Percentiles rank a stretch among this genome's conserved stretches.
These are phyloP conservation scores for Microascus cirrosus DNA, from an alignment of 2,329 filamentous ascomycete species.

Conservation along the genomic window DNA sequence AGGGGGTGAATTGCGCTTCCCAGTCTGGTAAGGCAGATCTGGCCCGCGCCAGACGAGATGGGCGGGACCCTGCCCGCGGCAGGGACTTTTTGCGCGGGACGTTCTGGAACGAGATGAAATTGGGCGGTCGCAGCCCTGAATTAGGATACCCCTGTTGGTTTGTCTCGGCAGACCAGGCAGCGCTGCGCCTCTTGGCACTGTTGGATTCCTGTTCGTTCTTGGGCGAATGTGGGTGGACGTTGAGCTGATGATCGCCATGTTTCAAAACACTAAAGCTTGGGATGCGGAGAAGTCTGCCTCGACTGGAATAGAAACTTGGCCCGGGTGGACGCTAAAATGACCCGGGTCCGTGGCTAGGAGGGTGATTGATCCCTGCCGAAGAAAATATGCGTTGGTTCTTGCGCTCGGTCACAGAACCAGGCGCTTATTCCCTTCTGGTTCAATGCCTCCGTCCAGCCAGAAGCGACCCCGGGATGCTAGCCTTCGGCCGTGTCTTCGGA, in stretches of 20 bases:
- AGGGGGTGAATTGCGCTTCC: neutral
- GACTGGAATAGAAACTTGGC: neutral
- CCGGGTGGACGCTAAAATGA: neutral
- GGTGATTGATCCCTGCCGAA: neutral
- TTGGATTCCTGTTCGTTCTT: neutral
- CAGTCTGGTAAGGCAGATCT: neutral
- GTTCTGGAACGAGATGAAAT: neutral
- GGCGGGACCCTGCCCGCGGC: neutral
- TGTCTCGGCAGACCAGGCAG: neutral
- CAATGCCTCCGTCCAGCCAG: too few species aligned
- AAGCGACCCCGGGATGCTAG: neutral
- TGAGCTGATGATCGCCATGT: neutral
- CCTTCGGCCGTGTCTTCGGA: neutral
- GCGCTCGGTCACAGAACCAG: too few species aligned
- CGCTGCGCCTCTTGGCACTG: neutral
- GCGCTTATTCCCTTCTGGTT: too few species aligned
- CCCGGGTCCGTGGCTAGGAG: neutral
- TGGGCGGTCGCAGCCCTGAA: neutral
- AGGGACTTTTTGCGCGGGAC: neutral
- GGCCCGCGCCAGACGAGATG: neutral
- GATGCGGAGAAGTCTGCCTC: neutral
- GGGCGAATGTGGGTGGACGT: neutral
- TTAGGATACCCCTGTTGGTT: neutral
- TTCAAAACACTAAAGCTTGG: neutral
- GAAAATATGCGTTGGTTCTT: neutral